Evolutionary conservation across 352 stramenopile genomes (phyloP).

Genomic region (Lagenidium sp.): DNA sequence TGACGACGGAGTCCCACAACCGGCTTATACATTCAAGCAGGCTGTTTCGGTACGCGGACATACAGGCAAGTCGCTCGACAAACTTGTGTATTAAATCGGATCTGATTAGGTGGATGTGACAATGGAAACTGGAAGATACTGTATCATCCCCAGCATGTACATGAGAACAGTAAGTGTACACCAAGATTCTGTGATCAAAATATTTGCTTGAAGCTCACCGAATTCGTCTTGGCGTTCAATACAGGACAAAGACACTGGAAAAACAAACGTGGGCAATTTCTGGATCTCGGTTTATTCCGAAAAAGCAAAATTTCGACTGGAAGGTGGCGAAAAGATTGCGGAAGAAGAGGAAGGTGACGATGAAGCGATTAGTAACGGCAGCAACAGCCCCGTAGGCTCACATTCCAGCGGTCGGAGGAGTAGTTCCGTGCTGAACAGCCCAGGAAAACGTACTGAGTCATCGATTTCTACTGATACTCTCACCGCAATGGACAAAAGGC

Average conservation of each 20-base stretch:
- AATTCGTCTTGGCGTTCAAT: background rate
- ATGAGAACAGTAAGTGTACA: slow-evolving; percentile 57
- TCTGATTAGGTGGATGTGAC: slow-evolving; percentile 39
- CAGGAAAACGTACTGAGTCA: slow-evolving; percentile 21
- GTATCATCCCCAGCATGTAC: slow-evolving; percentile 83
- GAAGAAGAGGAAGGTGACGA: slow-evolving; percentile 75
- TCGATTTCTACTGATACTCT: slow-evolving; percentile 22
- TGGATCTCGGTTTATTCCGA: slow-evolving; percentile 80
- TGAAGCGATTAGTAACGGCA: slow-evolving; percentile 1
- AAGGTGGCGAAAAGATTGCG: slow-evolving; percentile 66
- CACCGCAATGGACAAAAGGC: slow-evolving; percentile 28
- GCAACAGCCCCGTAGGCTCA: background rate
- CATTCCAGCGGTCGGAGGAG: slow-evolving; percentile 1
- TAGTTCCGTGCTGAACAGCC: slow-evolving; percentile 12
- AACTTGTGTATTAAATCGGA: too few relatives aligned
- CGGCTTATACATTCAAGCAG: slow-evolving; percentile 80
- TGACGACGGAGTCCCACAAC: slow-evolving; percentile 57
- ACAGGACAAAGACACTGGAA: slow-evolving; percentile 70
- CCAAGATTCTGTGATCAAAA: background rate
- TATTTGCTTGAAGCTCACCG: background rate
- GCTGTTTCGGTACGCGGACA: slow-evolving; percentile 42
- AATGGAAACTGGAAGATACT: slow-evolving; percentile 70
- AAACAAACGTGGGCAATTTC: slow-evolving; percentile 70
- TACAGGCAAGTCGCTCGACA: too few relatives aligned
- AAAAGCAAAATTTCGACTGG: slow-evolving; percentile 48